A percentile compares a stretch with the other conserved stretches of the same genome.
These are phyloP conservation scores for Isatis tinctoria DNA, from an alignment of 345 rosid genomes.

Conservation along the genomic window DNA sequence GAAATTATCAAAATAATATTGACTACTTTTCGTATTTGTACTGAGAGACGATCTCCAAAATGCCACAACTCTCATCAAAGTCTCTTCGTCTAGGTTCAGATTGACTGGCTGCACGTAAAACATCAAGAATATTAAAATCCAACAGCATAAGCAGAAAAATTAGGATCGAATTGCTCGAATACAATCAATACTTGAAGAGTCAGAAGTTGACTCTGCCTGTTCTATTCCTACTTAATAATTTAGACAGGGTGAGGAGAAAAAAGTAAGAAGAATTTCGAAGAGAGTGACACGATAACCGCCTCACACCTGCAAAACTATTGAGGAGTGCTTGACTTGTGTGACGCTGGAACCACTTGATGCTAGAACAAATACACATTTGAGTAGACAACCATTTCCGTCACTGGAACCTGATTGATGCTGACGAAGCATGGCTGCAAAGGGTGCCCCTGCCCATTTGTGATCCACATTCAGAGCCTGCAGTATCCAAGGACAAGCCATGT, in stretches of 20 bases:
- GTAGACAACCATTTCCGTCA: slow-evolving; percentile 46
- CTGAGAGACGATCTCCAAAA: slow-evolving; percentile 89
- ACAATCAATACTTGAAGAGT: slow-evolving; percentile 10
- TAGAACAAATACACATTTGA: slow-evolving; percentile 54
- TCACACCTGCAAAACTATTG: slow-evolving; percentile 78
- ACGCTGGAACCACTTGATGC: slow-evolving; percentile 60
- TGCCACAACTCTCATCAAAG: slow-evolving; percentile 75
- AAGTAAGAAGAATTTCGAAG: not conserved
- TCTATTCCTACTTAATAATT: not conserved
- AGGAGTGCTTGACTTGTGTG: slow-evolving; percentile 70
- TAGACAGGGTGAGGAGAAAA: slow-evolving; percentile 6
- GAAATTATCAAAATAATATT: slow-evolving; percentile 85
- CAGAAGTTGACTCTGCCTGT: slow-evolving; percentile 4
- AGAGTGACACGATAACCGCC: slow-evolving; percentile 9
- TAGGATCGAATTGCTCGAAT: not conserved
- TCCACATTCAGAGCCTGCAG: slow-evolving; percentile 70
- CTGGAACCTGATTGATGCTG: slow-evolving; percentile 49
- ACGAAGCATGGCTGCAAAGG: slow-evolving; percentile 86
- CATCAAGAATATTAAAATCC: slow-evolving; percentile 1
- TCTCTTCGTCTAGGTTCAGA: slow-evolving; percentile 88
- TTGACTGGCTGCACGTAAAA: slow-evolving; percentile 62
- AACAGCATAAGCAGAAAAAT: not conserved
- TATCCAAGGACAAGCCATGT: slow-evolving; percentile 2
- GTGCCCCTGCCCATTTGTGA: slow-evolving; percentile 78
- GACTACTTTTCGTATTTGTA: slow-evolving; percentile 62